These are phyloP conservation scores for Talaromyces wortmannii DNA, from an alignment of 495 filamentous ascomycete genomes.

Conservation along the genomic window DNA sequence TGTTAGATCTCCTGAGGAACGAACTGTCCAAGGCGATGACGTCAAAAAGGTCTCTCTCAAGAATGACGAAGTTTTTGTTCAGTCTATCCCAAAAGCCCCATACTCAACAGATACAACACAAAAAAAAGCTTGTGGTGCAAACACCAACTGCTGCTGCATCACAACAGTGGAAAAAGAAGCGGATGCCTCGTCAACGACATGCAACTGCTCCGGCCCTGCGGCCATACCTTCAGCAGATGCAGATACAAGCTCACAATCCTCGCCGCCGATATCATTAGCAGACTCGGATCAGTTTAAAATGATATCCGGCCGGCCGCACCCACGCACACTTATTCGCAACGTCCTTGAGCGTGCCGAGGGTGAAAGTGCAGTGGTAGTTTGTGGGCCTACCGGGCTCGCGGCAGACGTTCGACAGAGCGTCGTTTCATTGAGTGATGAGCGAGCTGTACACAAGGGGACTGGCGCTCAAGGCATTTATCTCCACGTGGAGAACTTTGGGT, in stretches of 20 bases:
- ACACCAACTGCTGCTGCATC: slow-evolving; percentile 47
- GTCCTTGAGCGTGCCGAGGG: slow-evolving; percentile 67
- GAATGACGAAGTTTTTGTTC: slow-evolving; percentile 14
- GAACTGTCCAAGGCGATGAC: not conserved
- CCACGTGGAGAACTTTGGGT: slow-evolving; percentile 36
- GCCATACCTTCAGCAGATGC: not conserved
- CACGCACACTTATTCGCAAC: slow-evolving; percentile 39
- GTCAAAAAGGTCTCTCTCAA: slow-evolving; percentile 7
- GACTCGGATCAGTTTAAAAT: slow-evolving; percentile 1
- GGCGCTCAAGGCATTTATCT: slow-evolving; percentile 71
- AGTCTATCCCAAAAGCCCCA: slow-evolving; percentile 10
- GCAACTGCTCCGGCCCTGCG: slow-evolving; percentile 20
- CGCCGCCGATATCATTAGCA: not conserved
- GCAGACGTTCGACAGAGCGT: slow-evolving; percentile 60
- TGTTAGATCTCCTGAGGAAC: not conserved
- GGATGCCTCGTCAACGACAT: slow-evolving; percentile 15
- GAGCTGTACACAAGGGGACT: slow-evolving; percentile 85
- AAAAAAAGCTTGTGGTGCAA: slow-evolving; percentile 21
- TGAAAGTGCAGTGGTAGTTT: slow-evolving; percentile 78
- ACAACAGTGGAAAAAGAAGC: slow-evolving; percentile 42
- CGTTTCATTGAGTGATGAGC: slow-evolving; percentile 69
- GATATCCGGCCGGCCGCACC: slow-evolving; percentile 32
- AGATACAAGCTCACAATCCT: not conserved
- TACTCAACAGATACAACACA: not conserved
- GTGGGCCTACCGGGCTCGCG: slow-evolving; percentile 64